These are phyloP conservation scores for Cordyceps cicadae DNA, from an alignment of 2,329 filamentous ascomycete genomes.

Conservation along the genomic window DNA sequence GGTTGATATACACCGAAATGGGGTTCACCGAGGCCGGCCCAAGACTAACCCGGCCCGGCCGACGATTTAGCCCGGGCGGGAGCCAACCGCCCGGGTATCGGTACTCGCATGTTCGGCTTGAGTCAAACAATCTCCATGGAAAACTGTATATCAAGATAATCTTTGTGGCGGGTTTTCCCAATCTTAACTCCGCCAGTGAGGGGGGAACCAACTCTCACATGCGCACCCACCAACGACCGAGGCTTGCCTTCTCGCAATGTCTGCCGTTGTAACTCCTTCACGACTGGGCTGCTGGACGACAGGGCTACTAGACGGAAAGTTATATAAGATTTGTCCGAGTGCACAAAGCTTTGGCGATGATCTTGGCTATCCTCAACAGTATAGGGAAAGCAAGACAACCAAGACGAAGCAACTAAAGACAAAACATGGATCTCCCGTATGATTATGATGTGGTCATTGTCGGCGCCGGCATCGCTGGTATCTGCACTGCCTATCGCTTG, in stretches of 20 bases:
- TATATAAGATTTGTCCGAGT: not conserved
- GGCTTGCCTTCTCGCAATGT: not conserved
- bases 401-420: not conserved
- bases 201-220: not conserved
- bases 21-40: not conserved
- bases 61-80: not conserved
- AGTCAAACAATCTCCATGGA: not conserved
- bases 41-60: not conserved
- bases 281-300: not conserved
- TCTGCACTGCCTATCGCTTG: constrained; percentile 64
- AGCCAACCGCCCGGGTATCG: not conserved
- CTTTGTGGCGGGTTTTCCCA: not conserved
- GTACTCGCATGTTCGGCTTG: not conserved
- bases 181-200: not conserved
- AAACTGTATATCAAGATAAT: not conserved
- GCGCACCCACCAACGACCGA: not conserved
- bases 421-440: not conserved
- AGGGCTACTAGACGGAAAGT: not conserved
- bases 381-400: not conserved
- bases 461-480: constrained; percentile 66
- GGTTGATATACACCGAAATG: not conserved
- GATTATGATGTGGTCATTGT: constrained; percentile 53
- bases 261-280: not conserved
- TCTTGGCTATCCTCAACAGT: not conserved
- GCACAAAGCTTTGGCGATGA: not conserved